Evolutionary conservation across 2,329 filamentous ascomycete species (phyloP).

Genomic region (Cryoendolithus antarcticus): DNA sequence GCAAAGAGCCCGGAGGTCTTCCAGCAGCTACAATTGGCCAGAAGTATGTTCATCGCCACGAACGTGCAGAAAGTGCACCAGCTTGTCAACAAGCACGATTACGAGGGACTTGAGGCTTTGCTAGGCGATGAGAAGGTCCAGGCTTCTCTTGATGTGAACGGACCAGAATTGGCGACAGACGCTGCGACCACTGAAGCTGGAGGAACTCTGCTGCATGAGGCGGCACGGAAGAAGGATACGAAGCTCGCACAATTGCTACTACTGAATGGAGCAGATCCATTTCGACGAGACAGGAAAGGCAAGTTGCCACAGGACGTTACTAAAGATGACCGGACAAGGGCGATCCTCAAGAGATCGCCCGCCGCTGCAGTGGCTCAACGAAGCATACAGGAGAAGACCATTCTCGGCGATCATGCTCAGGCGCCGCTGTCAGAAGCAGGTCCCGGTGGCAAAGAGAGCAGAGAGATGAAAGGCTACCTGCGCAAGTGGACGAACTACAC

Average conservation of each 20-base stretch:
- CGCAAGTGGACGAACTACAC: conserved; percentile 99
- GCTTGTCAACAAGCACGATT: conserved; percentile 59
- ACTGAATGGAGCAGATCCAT: conserved; percentile 90
- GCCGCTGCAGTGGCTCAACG: conserved; percentile 88
- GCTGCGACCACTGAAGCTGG: conserved; percentile 63
- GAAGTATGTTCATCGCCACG: conserved; percentile 77
- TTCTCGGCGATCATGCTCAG: conserved; percentile 59
- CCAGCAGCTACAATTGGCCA: conserved; percentile 80
- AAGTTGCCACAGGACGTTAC: conserved; percentile 94
- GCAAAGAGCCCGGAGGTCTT: conserved; percentile 91
- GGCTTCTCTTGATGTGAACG: conserved; percentile 83
- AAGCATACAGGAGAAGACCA: conserved; percentile 93
- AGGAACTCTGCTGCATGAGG: conserved; percentile 86
- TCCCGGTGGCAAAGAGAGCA: conserved; percentile 67
- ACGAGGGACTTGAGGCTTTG: conserved; percentile 64
- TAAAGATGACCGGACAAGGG: conserved; percentile 78
- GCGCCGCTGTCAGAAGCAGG: conserved; percentile 33
- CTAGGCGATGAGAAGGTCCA: conserved; percentile 77
- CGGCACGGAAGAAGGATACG: conserved; percentile 74
- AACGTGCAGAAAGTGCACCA: conserved; percentile 77
- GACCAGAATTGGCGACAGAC: conserved; percentile 75
- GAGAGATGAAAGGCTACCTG: conserved; percentile 96
- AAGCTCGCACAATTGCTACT: conserved; percentile 81
- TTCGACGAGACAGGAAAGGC: conserved; percentile 85
- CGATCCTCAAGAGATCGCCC: conserved; percentile 86